phyloP scores from a whole-genome alignment of 768 basidiomycete species.

The Calocybe indica region DNA sequence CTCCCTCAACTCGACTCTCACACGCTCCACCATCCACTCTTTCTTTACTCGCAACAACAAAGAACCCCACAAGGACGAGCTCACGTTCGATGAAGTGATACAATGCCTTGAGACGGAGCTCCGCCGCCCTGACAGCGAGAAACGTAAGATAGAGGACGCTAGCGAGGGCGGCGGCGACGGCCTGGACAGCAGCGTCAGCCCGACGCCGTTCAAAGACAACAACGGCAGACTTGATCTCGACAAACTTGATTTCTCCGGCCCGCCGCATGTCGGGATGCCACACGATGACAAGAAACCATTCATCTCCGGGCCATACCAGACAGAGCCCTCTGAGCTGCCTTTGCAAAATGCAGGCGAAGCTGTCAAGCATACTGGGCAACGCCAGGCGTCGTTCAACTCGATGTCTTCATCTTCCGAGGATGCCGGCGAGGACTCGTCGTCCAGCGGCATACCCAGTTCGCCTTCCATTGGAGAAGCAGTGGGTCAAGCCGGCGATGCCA shows the following conservation, averaged over 20 bases:
- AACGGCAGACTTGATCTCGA: constrained; percentile 42
- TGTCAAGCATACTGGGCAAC: constrained; percentile 6
- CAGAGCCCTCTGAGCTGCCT: constrained; percentile 43
- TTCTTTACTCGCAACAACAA: constrained; percentile 78
- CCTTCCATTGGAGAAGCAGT: constrained; percentile 9
- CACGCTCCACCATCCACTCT: constrained; percentile 64
- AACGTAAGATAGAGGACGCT: constrained; percentile 50
- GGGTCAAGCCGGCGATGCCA: neutral
- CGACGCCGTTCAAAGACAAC: constrained; percentile 37
- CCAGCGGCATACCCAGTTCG: constrained; percentile 23
- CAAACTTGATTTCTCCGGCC: constrained; percentile 59
- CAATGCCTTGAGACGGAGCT: constrained; percentile 83
- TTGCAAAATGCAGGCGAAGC: constrained; percentile 11
- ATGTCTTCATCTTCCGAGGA: constrained; percentile 7
- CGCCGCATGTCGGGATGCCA: constrained; percentile 22
- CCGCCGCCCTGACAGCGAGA: constrained; percentile 64
- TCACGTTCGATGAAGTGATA: constrained; percentile 78
- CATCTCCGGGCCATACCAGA: constrained; percentile 22
- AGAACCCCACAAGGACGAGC: constrained; percentile 56
- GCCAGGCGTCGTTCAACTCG: neutral
- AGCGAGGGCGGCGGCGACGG: constrained; percentile 38
- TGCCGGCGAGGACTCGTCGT: constrained; percentile 35
- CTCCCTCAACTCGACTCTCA: constrained; percentile 92
- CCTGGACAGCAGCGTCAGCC: constrained; percentile 41
- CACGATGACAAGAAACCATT: constrained; percentile 6